A percentile compares a stretch with the other conserved stretches of the same genome.
Conservation (phyloP, 2,329 filamentous ascomycete genomes). For the Apiospora hydei region DNA sequence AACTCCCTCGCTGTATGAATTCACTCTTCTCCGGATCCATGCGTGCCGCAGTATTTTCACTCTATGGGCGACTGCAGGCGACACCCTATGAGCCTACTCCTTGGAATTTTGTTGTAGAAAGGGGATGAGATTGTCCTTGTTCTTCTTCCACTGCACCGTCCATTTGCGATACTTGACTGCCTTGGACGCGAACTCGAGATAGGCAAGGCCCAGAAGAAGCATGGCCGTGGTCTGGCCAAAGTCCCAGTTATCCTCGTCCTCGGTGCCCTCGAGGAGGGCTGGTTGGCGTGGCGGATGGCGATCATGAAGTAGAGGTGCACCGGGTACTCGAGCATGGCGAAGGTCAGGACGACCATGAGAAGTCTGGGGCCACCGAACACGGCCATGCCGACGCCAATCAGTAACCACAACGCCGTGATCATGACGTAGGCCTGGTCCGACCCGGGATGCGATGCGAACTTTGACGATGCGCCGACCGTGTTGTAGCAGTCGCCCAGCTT, state of each 20-base stretch:
- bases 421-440: slow-evolving; percentile 37
- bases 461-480: slow-evolving; percentile 30
- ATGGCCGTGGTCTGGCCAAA: slow-evolving; percentile 44
- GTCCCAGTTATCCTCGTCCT: slow-evolving; percentile 41
- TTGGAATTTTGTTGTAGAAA: not conserved
- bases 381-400: slow-evolving; percentile 34
- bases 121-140: not conserved
- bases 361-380: slow-evolving; percentile 30
- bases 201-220: slow-evolving; percentile 32
- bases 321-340: slow-evolving; percentile 40
- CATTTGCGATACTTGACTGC: not conserved
- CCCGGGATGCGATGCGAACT: slow-evolving; percentile 34
- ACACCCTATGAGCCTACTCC: not conserved
- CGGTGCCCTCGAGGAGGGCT: slow-evolving; percentile 36
- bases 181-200: slow-evolving; percentile 8
- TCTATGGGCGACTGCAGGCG: not conserved
- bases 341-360: slow-evolving; percentile 35
- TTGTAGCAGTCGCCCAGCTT: slow-evolving; percentile 39
- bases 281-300: slow-evolving; percentile 40
- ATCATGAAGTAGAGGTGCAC: slow-evolving; percentile 44
- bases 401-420: slow-evolving; percentile 33
- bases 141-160: not conserved
- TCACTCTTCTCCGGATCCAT: not conserved
- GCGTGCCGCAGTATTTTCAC: not conserved
- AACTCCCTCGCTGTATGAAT: slow-evolving; percentile 1